Percentiles rank a stretch among this genome's conserved stretches.
These are phyloP conservation scores for Przewalskia tangutica DNA, from an alignment of 257 asterid genomes.

Conservation along the genomic window DNA sequence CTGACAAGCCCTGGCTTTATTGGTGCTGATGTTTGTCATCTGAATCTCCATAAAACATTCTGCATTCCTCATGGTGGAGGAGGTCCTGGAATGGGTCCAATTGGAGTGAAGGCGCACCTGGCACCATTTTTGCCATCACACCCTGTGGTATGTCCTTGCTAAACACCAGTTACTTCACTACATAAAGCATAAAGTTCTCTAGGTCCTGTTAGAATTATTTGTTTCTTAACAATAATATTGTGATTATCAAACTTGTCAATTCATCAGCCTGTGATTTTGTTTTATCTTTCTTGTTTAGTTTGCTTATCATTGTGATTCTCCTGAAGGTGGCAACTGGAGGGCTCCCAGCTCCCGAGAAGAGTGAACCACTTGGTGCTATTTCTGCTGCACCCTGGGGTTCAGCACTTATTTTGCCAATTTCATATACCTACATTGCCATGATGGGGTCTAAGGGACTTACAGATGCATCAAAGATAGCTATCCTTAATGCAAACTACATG, in stretches of 20 bases:
- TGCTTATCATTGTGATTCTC: not conserved
- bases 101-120: slow-evolving; percentile 89
- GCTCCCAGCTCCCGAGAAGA: slow-evolving; percentile 68
- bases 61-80: slow-evolving; percentile 99
- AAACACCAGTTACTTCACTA: not conserved
- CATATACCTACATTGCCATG: slow-evolving; percentile 93
- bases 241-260: not conserved
- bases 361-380: slow-evolving; percentile 82
- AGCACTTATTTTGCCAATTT: slow-evolving; percentile 92
- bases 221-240: not conserved
- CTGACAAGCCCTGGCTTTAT: slow-evolving; percentile 93
- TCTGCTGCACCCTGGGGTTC: slow-evolving; percentile 99
- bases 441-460: slow-evolving; percentile 93
- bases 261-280: not conserved
- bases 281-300: not conserved
- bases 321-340: slow-evolving; percentile 85
- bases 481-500: slow-evolving; percentile 92
- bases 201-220: not conserved
- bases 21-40: slow-evolving; percentile 99
- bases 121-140: slow-evolving; percentile 94
- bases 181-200: not conserved
- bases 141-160: slow-evolving; percentile 64
- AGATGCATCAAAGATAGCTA: slow-evolving; percentile 92
- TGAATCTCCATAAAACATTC: slow-evolving; percentile 94
- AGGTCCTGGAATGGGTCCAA: slow-evolving; percentile 99